Base-by-base conservation (phyloP, 768 basidiomycete species). In the Hysterangium stoloniferum region DNA sequence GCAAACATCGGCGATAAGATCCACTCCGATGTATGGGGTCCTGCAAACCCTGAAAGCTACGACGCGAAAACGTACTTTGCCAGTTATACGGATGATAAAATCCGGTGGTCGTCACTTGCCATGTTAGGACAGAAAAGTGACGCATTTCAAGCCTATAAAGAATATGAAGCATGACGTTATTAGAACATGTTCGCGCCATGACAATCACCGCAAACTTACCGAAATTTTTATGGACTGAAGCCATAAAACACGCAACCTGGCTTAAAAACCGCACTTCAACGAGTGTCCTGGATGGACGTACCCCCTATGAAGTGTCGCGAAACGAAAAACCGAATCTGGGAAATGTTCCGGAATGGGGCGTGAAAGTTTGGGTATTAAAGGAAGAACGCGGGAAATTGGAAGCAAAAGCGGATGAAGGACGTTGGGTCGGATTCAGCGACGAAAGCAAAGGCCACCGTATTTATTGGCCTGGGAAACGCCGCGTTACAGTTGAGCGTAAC, bases 1-100 rank as follows among this genome's bases (percentile, higher is more conserved):
- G 56, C 46, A 1, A 56, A 53, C 1, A 62, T 73, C 52, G 65
- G 71, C 11, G 64, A 66, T 1, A 61, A 67, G 20, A 49, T 75
- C 9, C 66, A 73, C 53, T 56, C 61, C 1, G 69, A 78, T 52
- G 33, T 76, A 0, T 77, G 75, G 72, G 74, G 73, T 12, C 74
- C 71, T 4, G 63, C 71, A 0, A 63, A 59, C 0, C 56, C 68
- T 0, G 36, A 48, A 13, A 67, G 61, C 1, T 49, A 59, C 8
- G 57, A 61, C 1, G 48, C 56, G 2, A 33, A 54, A 11, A n/a
- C 22, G 9, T 67, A 65, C 52, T 59, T 52, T n/a, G 41, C 54
- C 25, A 49, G 55, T 0, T 67, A 65, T 52, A 68, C 62, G 0
- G 66, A 69, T 48, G 59, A 64, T 45, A 34, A 54, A 12, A 55